Conservation (phyloP, 345 rosid genomes). For the Viola odorata region DNA sequence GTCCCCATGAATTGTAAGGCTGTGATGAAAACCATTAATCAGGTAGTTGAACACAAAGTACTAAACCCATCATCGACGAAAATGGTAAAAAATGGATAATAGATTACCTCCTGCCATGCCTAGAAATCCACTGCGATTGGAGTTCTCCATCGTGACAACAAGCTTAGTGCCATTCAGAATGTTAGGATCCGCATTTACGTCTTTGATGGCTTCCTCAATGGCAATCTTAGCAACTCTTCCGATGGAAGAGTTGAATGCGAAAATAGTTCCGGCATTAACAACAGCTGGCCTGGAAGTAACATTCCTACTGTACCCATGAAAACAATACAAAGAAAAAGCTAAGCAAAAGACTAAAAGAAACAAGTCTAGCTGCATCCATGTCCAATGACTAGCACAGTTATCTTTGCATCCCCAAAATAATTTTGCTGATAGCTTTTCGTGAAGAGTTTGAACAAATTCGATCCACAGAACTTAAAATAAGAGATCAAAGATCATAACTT, state of each 20-base stretch:
- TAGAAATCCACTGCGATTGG: conserved; percentile 80
- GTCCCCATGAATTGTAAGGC: conserved; percentile 85
- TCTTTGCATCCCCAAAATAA: no score
- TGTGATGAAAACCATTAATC: conserved; percentile 27
- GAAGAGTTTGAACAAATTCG: no score
- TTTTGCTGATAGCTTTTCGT: no score
- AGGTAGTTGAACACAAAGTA: background rate
- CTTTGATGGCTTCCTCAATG: conserved; percentile 79
- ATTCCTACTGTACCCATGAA: conserved; percentile 35
- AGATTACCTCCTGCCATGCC: conserved; percentile 83
- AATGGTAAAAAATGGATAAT: background rate
- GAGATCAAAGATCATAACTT: no score
- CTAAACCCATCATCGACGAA: no score
- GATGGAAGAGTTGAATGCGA: conserved; percentile 51
- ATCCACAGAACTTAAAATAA: no score
- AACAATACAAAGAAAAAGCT: conserved; percentile 28
- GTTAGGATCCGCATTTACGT: conserved; percentile 63
- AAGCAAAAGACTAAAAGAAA: conserved; percentile 17
- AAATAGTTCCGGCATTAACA: conserved; percentile 71
- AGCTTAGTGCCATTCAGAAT: conserved; percentile 59
- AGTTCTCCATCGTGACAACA: conserved; percentile 35
- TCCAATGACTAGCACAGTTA: conserved; percentile 3
- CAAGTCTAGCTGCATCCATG: conserved; percentile 34
- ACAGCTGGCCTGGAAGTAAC: conserved; percentile 52
- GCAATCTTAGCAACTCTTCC: conserved; percentile 88